Conservation (phyloP, 2,329 filamentous ascomycete species). For the Cercospora nicotianae region DNA sequence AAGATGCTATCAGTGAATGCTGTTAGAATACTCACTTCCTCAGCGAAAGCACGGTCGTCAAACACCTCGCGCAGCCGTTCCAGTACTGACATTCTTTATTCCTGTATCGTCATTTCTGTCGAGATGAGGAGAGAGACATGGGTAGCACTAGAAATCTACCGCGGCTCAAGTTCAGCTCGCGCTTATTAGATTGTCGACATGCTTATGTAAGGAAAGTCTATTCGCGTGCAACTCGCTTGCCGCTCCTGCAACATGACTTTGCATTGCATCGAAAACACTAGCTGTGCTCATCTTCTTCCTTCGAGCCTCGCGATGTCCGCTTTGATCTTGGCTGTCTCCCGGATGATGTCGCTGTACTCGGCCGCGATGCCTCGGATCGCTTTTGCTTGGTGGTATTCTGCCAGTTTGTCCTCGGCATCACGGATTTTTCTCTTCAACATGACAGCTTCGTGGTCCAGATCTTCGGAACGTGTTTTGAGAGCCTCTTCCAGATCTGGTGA, state of each 20-base stretch:
- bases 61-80: constrained; percentile 20
- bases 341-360: constrained; percentile 40
- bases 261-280: not conserved
- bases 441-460: constrained; percentile 36
- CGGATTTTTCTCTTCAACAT: constrained; percentile 37
- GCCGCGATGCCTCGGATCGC: constrained; percentile 43
- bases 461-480: constrained; percentile 38
- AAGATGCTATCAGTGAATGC: not conserved
- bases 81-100: constrained; percentile 12
- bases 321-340: constrained; percentile 33
- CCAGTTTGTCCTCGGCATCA: constrained; percentile 39
- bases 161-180: constrained; percentile 8
- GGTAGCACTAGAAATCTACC: constrained; percentile 1
- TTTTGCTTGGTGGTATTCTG: constrained; percentile 41
- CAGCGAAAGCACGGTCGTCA: constrained; percentile 19
- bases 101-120: constrained; percentile 3
- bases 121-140: not conserved
- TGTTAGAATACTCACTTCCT: constrained; percentile 3
- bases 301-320: constrained; percentile 40
- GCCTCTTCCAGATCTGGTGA: constrained; percentile 31
- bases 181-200: not conserved
- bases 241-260: not conserved
- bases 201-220: constrained; percentile 4
- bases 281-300: not conserved
- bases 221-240: not conserved